Percentiles rank a stretch among this genome's conserved stretches.
Evolutionary conservation across 768 basidiomycete genomes (phyloP).

Genomic region (Neoboletus subvelutipes): DNA sequence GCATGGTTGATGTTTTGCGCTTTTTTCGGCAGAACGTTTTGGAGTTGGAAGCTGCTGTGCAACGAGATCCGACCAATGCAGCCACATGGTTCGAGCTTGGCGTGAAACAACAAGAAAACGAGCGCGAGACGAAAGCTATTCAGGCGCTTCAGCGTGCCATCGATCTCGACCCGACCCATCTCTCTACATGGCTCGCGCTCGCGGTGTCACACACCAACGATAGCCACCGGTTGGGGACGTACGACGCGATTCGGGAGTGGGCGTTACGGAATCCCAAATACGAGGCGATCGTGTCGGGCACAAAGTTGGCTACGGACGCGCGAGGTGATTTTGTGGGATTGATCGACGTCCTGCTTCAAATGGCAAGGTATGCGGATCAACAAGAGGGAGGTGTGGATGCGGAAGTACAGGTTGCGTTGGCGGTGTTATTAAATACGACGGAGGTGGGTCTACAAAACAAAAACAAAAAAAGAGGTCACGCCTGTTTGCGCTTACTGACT

Average conservation of each 20-base stretch:
- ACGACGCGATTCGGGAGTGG: constrained; percentile 85
- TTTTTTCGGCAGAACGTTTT: constrained; percentile 65
- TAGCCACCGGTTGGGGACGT: constrained; percentile 67
- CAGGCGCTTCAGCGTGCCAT: constrained; percentile 79
- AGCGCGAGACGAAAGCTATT: constrained; percentile 88
- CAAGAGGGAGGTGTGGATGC: constrained; percentile 70
- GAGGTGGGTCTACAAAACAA: constrained; percentile 53
- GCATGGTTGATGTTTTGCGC: constrained; percentile 16
- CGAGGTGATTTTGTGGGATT: constrained; percentile 45
- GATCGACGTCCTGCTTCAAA: constrained; percentile 75
- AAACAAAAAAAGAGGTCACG: neutral
- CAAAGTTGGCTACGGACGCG: constrained; percentile 29
- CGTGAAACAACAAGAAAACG: constrained; percentile 97
- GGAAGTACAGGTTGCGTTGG: constrained; percentile 93
- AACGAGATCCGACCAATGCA: constrained; percentile 68
- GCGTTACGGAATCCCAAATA: constrained; percentile 59
- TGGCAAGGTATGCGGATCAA: constrained; percentile 59
- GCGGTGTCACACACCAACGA: constrained; percentile 93
- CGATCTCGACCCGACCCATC: constrained; percentile 73
- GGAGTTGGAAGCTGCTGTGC: constrained; percentile 87
- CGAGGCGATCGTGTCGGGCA: constrained; percentile 41
- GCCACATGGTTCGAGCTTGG: constrained; percentile 89
- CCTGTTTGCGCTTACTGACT: neutral
- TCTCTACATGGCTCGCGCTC: constrained; percentile 86
- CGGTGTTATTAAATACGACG: constrained; percentile 87